These are phyloP conservation scores for Mycena galericulata DNA, from an alignment of 768 basidiomycete genomes.

Conservation along the genomic window DNA sequence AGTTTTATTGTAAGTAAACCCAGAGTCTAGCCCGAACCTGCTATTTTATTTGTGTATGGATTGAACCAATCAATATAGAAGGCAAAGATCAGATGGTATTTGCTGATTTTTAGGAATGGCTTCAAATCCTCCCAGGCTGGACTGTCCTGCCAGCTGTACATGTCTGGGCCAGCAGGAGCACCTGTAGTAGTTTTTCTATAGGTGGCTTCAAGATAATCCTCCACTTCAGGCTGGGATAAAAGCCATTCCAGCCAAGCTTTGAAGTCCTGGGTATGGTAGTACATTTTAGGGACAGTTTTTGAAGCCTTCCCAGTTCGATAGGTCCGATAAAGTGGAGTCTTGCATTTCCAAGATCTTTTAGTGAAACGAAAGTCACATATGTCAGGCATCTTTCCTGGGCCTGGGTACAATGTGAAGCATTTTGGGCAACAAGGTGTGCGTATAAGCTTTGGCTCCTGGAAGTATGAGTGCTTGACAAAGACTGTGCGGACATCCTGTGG, in stretches of 20 bases:
- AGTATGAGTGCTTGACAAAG: neutral
- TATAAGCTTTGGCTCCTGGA: constrained; percentile 14
- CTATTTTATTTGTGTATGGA: constrained; percentile 35
- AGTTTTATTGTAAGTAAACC: neutral
- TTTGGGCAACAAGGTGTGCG: constrained; percentile 15
- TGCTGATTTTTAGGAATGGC: constrained; percentile 12
- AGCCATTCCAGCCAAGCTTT: constrained; percentile 23
- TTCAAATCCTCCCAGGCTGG: constrained; percentile 24
- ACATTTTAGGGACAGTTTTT: neutral
- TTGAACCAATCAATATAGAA: constrained; percentile 54
- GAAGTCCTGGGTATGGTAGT: constrained; percentile 17
- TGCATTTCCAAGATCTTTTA: neutral
- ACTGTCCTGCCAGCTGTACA: constrained; percentile 19
- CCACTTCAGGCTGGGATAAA: neutral
- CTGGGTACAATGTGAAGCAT: constrained; percentile 12
- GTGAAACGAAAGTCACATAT: neutral
- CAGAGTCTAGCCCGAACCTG: constrained; percentile 34
- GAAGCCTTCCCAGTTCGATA: neutral
- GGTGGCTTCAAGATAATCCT: neutral
- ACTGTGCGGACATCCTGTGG: constrained; percentile 12
- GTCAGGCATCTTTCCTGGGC: neutral
- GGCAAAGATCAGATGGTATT: constrained; percentile 41
- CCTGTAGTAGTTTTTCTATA: neutral
- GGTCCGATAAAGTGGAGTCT: neutral
- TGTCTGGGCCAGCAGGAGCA: neutral